phyloP scores from a whole-genome alignment of 352 stramenopile genomes.

The Pythium pectinolyticum region DNA sequence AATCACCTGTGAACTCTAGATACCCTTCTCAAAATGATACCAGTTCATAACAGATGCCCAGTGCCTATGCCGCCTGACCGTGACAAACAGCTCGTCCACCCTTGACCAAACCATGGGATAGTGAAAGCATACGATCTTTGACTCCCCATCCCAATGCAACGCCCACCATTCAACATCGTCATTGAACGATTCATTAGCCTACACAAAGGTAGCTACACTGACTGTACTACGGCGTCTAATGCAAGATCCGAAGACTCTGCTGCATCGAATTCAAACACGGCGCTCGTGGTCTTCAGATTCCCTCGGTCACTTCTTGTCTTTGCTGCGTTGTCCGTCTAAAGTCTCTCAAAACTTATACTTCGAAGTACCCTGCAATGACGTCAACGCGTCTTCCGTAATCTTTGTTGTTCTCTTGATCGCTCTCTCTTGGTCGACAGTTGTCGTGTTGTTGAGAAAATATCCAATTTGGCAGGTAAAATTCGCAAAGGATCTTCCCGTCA shows the following conservation, averaged over 20 bases:
- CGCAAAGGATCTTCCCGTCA: conserved; percentile 20
- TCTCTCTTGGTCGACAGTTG: not conserved
- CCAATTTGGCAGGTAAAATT: conserved; percentile 19
- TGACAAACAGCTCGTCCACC: not conserved
- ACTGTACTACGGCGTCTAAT: too few species aligned
- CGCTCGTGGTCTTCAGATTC: conserved; percentile 7
- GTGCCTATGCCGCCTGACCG: too few species aligned
- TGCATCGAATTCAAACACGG: too few species aligned
- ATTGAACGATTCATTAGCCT: not conserved
- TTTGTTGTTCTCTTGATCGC: not conserved
- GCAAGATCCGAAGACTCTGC: too few species aligned
- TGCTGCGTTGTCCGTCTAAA: conserved; percentile 22
- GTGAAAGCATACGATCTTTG: not conserved
- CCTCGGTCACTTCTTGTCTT: not conserved
- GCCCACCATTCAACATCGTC: not conserved
- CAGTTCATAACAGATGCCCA: not conserved
- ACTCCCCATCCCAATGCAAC: not conserved
- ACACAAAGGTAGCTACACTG: too few species aligned
- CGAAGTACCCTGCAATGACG: too few species aligned
- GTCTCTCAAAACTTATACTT: conserved; percentile 17
- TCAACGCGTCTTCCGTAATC: conserved; percentile 5
- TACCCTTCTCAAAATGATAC: not conserved
- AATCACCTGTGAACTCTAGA: not conserved
- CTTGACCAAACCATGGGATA: not conserved
- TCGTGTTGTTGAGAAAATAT: conserved; percentile 13